Percentiles rank a stretch among this genome's conserved stretches.
These are phyloP conservation scores for Exsudoporus frostii DNA, from an alignment of 768 basidiomycete genomes.

Conservation along the genomic window DNA sequence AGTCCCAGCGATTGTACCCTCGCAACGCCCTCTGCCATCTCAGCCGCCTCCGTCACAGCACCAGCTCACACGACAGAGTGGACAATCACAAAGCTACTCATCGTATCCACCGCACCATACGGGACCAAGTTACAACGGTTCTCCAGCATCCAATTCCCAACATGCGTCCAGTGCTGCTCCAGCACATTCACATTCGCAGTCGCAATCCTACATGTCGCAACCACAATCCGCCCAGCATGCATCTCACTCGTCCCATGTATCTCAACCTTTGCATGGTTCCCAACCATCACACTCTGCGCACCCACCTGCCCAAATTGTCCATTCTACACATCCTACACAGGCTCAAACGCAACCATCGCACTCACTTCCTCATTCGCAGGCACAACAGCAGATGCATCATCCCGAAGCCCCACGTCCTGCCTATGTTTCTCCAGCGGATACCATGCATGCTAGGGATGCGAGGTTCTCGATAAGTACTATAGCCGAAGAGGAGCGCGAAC, in stretches of 20 bases:
- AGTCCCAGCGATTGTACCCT: slow-evolving; percentile 14
- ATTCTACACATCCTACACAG: slow-evolving; percentile 14
- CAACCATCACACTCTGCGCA: slow-evolving; percentile 15
- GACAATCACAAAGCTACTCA: slow-evolving; percentile 16
- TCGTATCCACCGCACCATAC: slow-evolving; percentile 16
- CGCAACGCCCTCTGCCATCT: slow-evolving; percentile 15
- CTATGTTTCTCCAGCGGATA: slow-evolving; percentile 29
- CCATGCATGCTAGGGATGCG: slow-evolving; percentile 26
- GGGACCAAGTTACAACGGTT: slow-evolving; percentile 11
- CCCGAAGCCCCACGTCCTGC: slow-evolving; percentile 22
- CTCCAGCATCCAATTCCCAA: slow-evolving; percentile 18
- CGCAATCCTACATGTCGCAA: slow-evolving; percentile 25
- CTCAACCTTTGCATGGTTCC: slow-evolving; percentile 17
- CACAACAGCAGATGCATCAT: slow-evolving; percentile 27
- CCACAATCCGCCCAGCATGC: slow-evolving; percentile 9
- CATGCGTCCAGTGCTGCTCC: slow-evolving; percentile 8
- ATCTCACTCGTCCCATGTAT: slow-evolving; percentile 9
- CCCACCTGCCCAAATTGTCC: slow-evolving; percentile 13
- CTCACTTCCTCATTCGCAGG: slow-evolving; percentile 24
- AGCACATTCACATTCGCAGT: slow-evolving; percentile 21
- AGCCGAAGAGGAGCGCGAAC: slow-evolving; percentile 22
- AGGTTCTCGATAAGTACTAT: slow-evolving; percentile 10
- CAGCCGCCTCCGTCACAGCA: slow-evolving; percentile 13
- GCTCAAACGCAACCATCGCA: slow-evolving; percentile 27
- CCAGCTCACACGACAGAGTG: slow-evolving; percentile 18